Percentiles rank a stretch among this genome's conserved stretches.
Conservation (phyloP, 2,329 filamentous ascomycete species). For the Magnaporthales sp. region DNA sequence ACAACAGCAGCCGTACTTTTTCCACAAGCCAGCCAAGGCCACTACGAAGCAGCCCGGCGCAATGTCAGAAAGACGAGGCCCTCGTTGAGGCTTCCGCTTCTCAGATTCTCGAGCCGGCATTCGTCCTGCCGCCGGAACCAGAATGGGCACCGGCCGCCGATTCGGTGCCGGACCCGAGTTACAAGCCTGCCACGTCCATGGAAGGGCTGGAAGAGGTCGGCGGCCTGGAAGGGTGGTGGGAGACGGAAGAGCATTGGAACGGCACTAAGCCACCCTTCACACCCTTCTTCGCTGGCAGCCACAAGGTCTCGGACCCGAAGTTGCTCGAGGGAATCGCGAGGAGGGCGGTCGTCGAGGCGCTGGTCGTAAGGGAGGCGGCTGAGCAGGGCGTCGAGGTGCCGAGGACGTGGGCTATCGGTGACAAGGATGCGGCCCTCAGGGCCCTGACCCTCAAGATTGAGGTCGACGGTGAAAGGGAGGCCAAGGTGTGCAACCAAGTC, state of each 20-base stretch:
- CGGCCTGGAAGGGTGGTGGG: constrained; percentile 43
- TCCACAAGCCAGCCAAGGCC: constrained; percentile 2
- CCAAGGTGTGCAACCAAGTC: constrained; percentile 23
- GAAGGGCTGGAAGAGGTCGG: constrained; percentile 38
- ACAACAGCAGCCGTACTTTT: neutral
- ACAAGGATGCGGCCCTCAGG: constrained; percentile 22
- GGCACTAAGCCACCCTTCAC: constrained; percentile 34
- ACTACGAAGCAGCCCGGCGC: neutral
- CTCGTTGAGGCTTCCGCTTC: neutral
- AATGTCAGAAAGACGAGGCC: constrained; percentile 1
- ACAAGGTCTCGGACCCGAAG: constrained; percentile 31
- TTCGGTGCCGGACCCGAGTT: constrained; percentile 25
- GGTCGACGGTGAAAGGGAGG: constrained; percentile 28
- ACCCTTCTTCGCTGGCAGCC: constrained; percentile 13
- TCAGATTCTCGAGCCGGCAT: constrained; percentile 10
- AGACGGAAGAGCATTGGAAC: constrained; percentile 42
- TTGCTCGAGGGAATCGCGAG: constrained; percentile 39
- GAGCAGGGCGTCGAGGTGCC: constrained; percentile 12
- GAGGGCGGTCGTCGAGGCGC: constrained; percentile 42
- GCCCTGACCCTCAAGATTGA: constrained; percentile 28
- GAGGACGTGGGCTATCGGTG: constrained; percentile 22
- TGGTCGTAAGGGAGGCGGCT: constrained; percentile 31
- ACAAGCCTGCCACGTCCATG: constrained; percentile 36
- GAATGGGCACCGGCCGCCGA: constrained; percentile 18
- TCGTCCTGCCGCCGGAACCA: constrained; percentile 16